Conservation (phyloP, 768 basidiomycete genomes). For the Russula earlei region DNA sequence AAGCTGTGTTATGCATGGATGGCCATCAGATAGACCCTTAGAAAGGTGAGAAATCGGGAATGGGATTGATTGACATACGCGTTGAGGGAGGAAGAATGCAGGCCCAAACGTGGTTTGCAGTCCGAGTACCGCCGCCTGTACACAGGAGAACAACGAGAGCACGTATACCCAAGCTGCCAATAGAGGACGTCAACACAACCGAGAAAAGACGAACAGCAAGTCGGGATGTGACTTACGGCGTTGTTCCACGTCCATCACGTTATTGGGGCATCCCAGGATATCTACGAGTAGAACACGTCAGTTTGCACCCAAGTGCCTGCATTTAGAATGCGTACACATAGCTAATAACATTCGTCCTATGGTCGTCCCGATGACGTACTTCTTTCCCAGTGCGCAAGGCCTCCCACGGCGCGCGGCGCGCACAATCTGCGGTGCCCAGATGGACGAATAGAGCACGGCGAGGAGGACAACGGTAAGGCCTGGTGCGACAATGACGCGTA, state of each 20-base stretch:
- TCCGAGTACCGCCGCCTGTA: constrained; percentile 53
- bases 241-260: constrained; percentile 74
- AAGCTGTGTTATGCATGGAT: constrained; percentile 37
- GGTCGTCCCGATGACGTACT: constrained; percentile 74
- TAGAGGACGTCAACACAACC: background rate
- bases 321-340: constrained; percentile 50
- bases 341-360: constrained; percentile 59
- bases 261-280: constrained; percentile 73
- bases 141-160: constrained; percentile 47
- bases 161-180: constrained; percentile 53
- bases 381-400: constrained; percentile 52
- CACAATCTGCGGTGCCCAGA: constrained; percentile 83
- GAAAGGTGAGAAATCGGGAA: too few species aligned
- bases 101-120: constrained; percentile 74
- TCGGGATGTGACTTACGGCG: constrained; percentile 35
- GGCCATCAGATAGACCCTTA: background rate
- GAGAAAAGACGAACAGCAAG: background rate
- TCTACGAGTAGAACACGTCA: constrained; percentile 37
- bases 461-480: constrained; percentile 59
- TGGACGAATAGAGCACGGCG: constrained; percentile 57
- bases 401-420: constrained; percentile 65
- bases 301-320: background rate
- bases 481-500: constrained; percentile 64
- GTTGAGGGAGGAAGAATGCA: constrained; percentile 57
- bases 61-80: background rate